Base-by-base conservation (phyloP, 2,329 filamentous ascomycete species). In the Scedosporium dehoogii region DNA sequence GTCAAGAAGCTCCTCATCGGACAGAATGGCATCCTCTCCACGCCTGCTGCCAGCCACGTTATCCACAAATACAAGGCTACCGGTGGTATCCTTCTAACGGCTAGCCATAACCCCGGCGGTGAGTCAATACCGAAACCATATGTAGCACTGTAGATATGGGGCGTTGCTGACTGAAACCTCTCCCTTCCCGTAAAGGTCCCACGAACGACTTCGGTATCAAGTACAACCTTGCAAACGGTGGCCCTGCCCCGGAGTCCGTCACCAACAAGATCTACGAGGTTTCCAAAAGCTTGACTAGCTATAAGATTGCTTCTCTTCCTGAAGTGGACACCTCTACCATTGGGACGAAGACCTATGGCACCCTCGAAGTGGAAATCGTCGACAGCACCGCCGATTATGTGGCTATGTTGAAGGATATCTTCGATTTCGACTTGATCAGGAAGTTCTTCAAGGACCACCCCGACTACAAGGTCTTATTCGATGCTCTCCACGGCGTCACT, bases 1-100 rank as follows among this genome's bases (percentile, higher is more conserved):
- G 94, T 97, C 73, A 97, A 96, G 90, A 99, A 97, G 86, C 87
- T 99, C 63, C 77, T 99, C 73, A 90, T 99, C 78, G 94, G 94
- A 65, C 92, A 97, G 77, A 83, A 96, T 76, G 94, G 94, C 74
- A 97, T 99, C 72, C 84, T 99, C 71, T 97, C 92, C 69, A 99
- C 94, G 27, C 94, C 94, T 1, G 94, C 94, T 67, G 93, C 94
- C 69, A 96, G 91, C 76, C 92, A 99, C 79, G 78, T 99, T 71
- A 99, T 99, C 73, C 88, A 94, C 70, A 92, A 96, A 79, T 86
- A 90, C 72, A 90, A 94, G 77, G 94, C 94, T 64, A 99, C 94
- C 18, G 94, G 94, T 72, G 94, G 94, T 73, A 99, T 99, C 71
- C 83, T 99, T 65, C 81, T 99, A 77, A 99, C 94, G 66, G 94